These are phyloP conservation scores for Tuber umbilicatum DNA, from an alignment of 495 filamentous ascomycete species.

Conservation along the genomic window DNA sequence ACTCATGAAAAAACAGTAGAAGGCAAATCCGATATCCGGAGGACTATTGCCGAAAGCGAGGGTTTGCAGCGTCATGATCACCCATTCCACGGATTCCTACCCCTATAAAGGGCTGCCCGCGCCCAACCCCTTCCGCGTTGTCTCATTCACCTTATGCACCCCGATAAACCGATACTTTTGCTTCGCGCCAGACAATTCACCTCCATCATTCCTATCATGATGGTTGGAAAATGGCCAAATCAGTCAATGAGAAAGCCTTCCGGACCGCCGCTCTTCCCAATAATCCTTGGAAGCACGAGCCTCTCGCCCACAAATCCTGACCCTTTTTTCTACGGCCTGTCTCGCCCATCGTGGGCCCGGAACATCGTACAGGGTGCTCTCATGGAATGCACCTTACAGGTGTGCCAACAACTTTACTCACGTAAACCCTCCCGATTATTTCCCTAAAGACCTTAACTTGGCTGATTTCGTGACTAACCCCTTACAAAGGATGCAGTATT, in stretches of 20 bases:
- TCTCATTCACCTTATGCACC: neutral
- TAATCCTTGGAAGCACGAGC: neutral
- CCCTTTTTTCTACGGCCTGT: too few relatives aligned
- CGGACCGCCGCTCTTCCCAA: neutral
- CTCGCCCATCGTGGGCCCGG: neutral
- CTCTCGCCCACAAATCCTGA: neutral
- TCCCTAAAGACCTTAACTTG: neutral
- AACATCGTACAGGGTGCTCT: neutral
- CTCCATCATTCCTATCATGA: neutral
- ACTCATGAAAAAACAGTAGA: neutral
- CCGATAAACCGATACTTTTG: neutral
- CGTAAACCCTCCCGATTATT: neutral
- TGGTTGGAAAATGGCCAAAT: neutral
- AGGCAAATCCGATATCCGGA: neutral
- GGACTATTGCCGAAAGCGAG: neutral
- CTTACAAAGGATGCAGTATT: neutral
- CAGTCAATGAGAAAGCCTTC: neutral
- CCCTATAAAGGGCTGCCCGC: conserved; percentile 1
- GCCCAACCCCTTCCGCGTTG: neutral
- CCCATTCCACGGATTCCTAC: neutral
- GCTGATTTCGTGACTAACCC: neutral
- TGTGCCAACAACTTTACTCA: neutral
- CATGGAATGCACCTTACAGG: neutral
- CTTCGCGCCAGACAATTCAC: neutral
- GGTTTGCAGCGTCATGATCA: neutral